Conservation (phyloP, 106 monocot species). For the Hemerocallis citrina region DNA sequence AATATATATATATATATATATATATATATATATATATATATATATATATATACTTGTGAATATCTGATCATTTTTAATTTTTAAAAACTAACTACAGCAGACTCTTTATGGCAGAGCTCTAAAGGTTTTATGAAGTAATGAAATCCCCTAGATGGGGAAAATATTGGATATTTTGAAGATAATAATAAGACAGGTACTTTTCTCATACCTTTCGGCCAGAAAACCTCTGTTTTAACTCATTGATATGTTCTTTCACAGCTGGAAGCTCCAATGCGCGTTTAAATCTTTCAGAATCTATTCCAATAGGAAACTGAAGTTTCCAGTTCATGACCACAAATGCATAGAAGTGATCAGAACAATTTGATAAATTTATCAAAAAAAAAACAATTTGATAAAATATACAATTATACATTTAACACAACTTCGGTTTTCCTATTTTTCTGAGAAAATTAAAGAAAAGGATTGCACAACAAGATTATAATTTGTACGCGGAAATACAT, state of each 20-base stretch:
- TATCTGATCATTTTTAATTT: too few relatives aligned
- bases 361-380: too few relatives aligned
- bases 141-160: too few relatives aligned
- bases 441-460: not conserved
- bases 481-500: not conserved
- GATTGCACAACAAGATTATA: not conserved
- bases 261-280: constrained; percentile 83
- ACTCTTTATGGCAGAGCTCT: too few relatives aligned
- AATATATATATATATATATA: too few relatives aligned
- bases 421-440: not conserved
- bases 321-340: constrained; percentile 2
- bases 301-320: constrained; percentile 79
- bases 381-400: too few relatives aligned
- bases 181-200: too few relatives aligned
- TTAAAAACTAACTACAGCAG: too few relatives aligned
- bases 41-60: too few relatives aligned
- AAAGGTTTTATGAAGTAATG: too few relatives aligned
- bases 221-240: constrained; percentile 75
- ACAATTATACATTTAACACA: not conserved
- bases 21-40: too few relatives aligned
- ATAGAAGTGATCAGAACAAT: not conserved
- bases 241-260: constrained; percentile 76
- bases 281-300: constrained; percentile 88
- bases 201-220: constrained; percentile 79
- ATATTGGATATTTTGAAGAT: too few relatives aligned